Evolutionary conservation across 352 stramenopile genomes (phyloP).

Genomic region (Globisporangium nunn): DNA sequence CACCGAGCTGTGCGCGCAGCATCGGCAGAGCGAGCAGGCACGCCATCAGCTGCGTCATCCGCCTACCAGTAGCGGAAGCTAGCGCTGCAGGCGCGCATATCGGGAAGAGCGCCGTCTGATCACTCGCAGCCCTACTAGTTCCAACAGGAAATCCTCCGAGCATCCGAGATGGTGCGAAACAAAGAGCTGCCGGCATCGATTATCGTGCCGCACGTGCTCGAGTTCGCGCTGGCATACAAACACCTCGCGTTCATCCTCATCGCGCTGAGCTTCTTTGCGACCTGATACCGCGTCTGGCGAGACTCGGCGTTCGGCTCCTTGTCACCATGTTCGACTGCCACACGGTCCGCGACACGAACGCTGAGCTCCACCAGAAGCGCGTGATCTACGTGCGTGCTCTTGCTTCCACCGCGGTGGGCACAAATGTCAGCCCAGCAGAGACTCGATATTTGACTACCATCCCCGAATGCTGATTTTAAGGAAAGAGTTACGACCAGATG

Average conservation of each 20-base stretch:
- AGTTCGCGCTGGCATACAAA: slow-evolving; percentile 55
- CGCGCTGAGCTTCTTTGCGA: slow-evolving; percentile 57
- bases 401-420: not conserved
- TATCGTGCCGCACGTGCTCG: slow-evolving; percentile 39
- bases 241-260: slow-evolving; percentile 48
- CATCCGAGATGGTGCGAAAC: not conserved
- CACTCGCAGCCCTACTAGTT: no score
- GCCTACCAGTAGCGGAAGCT: no score
- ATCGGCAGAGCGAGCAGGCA: no score
- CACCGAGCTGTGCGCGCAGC: no score
- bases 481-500: no score
- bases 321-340: slow-evolving; percentile 50
- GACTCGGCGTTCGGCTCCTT: slow-evolving; percentile 52
- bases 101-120: no score
- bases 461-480: no score
- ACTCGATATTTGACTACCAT: no score
- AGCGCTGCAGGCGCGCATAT: no score
- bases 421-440: no score
- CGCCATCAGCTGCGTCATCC: no score
- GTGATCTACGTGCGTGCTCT: slow-evolving; percentile 17
- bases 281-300: slow-evolving; percentile 79
- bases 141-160: no score
- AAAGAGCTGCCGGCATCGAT: not conserved
- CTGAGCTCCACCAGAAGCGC: slow-evolving; percentile 27
- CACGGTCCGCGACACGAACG: slow-evolving; percentile 37